phyloP scores from a whole-genome alignment of 441 rosid genomes.

The Gossypium trilobum region DNA sequence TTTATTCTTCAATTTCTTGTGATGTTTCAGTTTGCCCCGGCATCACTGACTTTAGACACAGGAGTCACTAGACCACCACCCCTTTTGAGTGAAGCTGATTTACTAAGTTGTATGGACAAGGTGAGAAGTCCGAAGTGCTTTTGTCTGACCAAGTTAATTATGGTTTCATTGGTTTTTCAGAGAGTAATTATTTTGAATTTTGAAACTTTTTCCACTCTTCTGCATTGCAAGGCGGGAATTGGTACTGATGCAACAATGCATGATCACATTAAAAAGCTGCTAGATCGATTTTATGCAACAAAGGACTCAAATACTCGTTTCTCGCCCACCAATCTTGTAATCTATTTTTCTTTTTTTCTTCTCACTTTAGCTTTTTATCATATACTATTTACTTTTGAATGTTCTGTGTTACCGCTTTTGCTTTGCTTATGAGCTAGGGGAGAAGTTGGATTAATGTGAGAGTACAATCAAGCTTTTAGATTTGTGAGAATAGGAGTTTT shows the following conservation, averaged over 20 bases:
- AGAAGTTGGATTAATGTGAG: neutral
- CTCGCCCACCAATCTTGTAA: slow-evolving; percentile 87
- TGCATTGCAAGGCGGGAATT: slow-evolving; percentile 64
- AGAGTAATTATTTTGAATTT: neutral
- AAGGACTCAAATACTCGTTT: slow-evolving; percentile 79
- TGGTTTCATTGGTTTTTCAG: slow-evolving; percentile 1
- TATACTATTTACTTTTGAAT: slow-evolving; percentile 7
- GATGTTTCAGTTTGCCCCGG: slow-evolving; percentile 67
- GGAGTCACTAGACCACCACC: slow-evolving; percentile 92
- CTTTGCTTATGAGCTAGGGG: slow-evolving; percentile 4
- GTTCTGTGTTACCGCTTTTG: neutral
- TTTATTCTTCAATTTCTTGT: slow-evolving; percentile 20
- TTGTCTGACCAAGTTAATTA: slow-evolving; percentile 12
- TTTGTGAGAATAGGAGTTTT: neutral
- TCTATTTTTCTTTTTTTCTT: slow-evolving; percentile 6
- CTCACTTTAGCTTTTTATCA: neutral
- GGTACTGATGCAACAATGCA: slow-evolving; percentile 99
- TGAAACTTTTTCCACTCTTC: slow-evolving; percentile 10
- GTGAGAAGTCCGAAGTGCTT: slow-evolving; percentile 30
- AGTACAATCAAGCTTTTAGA: neutral
- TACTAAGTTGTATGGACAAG: slow-evolving; percentile 94
- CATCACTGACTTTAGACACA: slow-evolving; percentile 71
- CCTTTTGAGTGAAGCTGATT: slow-evolving; percentile 83
- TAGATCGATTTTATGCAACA: slow-evolving; percentile 87
- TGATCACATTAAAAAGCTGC: slow-evolving; percentile 93